Evolutionary conservation across 495 filamentous ascomycete genomes (phyloP).

Genomic region (Thermothielavioides terrestris): DNA sequence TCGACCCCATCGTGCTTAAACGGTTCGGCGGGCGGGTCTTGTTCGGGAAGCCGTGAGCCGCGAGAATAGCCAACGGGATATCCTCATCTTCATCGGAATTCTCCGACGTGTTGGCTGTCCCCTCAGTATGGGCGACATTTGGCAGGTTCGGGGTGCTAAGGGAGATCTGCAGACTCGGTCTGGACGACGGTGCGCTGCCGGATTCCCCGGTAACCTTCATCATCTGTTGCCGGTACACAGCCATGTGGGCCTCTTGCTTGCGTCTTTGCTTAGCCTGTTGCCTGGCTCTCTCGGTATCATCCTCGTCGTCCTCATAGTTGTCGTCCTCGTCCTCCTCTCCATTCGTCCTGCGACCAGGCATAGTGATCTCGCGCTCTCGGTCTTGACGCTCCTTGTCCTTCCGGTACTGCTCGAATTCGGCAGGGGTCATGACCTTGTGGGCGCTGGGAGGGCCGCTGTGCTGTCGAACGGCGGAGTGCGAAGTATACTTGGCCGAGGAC

Average conservation of each 20-base stretch:
- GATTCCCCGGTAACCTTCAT: slow-evolving; percentile 87
- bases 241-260: slow-evolving; percentile 85
- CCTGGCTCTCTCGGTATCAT: slow-evolving; percentile 67
- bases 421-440: slow-evolving; percentile 82
- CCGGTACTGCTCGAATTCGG: slow-evolving; percentile 76
- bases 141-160: slow-evolving; percentile 49
- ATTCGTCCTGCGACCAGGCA: slow-evolving; percentile 16
- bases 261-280: slow-evolving; percentile 65
- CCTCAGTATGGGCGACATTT: slow-evolving; percentile 13
- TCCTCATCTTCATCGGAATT: slow-evolving; percentile 77
- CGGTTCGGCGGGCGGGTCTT: slow-evolving; percentile 71
- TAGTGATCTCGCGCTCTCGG: slow-evolving; percentile 50
- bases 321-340: slow-evolving; percentile 50
- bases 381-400: slow-evolving; percentile 71
- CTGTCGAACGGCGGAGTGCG: slow-evolving; percentile 28
- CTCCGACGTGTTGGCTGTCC: slow-evolving; percentile 27
- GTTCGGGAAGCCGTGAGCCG: slow-evolving; percentile 86
- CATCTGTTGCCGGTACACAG: slow-evolving; percentile 91
- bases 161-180: slow-evolving; percentile 40
- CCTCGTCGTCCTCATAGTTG: slow-evolving; percentile 72
- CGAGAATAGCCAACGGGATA: slow-evolving; percentile 77
- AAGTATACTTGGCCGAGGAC: slow-evolving; percentile 48
- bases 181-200: slow-evolving; percentile 29
- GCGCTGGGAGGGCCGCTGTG: slow-evolving; percentile 29
- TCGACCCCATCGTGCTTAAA: slow-evolving; percentile 56